Percentiles rank a stretch among this genome's conserved stretches.
Conservation (phyloP, 148 eudicot genomes). For the Silene latifolia region DNA sequence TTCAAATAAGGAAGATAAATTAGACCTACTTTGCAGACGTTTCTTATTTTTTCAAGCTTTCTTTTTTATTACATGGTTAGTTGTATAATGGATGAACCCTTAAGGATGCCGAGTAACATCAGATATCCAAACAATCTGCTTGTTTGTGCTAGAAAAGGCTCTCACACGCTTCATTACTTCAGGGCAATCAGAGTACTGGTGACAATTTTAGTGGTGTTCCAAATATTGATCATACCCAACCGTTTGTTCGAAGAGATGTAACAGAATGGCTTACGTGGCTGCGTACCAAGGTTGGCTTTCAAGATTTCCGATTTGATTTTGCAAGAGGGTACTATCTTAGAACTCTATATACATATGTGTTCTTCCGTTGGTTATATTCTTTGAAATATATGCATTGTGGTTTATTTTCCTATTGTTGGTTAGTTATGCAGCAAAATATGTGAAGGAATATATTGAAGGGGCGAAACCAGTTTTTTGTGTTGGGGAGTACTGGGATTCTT, state of each 20-base stretch:
- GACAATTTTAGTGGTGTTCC: constrained; percentile 91
- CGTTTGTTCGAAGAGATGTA: constrained; percentile 69
- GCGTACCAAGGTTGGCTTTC: constrained; percentile 67
- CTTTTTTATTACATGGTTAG: no score
- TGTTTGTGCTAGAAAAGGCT: not conserved
- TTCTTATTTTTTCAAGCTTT: no score
- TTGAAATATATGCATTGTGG: not conserved
- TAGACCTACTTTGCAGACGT: not conserved
- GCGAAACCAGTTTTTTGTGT: constrained; percentile 76
- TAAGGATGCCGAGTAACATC: not conserved
- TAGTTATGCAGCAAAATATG: constrained; percentile 75
- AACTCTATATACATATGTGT: not conserved
- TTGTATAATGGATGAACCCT: not conserved
- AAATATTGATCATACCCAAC: constrained; percentile 81
- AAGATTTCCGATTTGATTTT: constrained; percentile 94
- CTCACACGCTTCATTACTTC: constrained; percentile 8
- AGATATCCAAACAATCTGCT: not conserved
- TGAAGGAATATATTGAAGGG: constrained; percentile 74
- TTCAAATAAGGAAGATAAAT: not conserved
- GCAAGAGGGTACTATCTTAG: constrained; percentile 65
- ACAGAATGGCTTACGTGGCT: constrained; percentile 80
- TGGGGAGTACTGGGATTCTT: constrained; percentile 96
- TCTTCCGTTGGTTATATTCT: not conserved
- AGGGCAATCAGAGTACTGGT: constrained; percentile 87
- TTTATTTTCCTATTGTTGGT: constrained; percentile 17